Conservation (phyloP, 139 green algal species). For the Picochlorum sp. region DNA sequence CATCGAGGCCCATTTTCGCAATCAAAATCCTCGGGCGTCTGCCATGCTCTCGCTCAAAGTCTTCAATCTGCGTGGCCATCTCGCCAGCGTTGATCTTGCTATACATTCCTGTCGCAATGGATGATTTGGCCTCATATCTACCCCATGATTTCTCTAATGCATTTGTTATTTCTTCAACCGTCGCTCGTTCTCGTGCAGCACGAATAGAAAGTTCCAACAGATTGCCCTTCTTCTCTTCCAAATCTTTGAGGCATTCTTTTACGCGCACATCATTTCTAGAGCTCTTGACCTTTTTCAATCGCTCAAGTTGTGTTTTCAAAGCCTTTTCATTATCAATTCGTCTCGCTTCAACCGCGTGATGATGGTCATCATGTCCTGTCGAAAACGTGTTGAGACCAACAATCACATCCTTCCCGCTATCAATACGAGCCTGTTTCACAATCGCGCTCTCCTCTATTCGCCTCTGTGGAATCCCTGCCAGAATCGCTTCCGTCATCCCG, state of each 20-base stretch:
- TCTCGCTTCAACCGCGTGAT: conserved; percentile 26
- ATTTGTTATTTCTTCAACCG: conserved; percentile 53
- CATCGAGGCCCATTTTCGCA: conserved; percentile 60
- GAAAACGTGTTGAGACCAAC: conserved; percentile 66
- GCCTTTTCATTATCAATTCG: conserved; percentile 50
- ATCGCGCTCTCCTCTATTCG: conserved; percentile 43
- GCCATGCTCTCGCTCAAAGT: conserved; percentile 28
- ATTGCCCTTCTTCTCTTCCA: conserved; percentile 33
- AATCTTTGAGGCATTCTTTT: conserved; percentile 16
- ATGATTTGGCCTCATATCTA: conserved; percentile 32
- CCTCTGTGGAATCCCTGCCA: conserved; percentile 31
- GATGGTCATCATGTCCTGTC: conserved; percentile 14
- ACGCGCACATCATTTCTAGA: conserved; percentile 21
- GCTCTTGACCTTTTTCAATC: conserved; percentile 15
- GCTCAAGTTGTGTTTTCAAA: conserved; percentile 25
- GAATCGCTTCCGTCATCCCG: conserved; percentile 59
- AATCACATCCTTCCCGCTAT: conserved; percentile 50
- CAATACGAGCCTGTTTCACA: conserved; percentile 51
- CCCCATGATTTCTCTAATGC: conserved; percentile 54
- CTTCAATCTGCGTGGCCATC: conserved; percentile 12
- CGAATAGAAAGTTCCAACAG: conserved; percentile 46
- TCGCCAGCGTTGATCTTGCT: not conserved
- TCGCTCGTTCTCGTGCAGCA: conserved; percentile 42
- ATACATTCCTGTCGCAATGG: conserved; percentile 45
- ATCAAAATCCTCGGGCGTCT: conserved; percentile 56